Conservation (phyloP, 257 asterid genomes). For the Paraleonurus japonicus region DNA sequence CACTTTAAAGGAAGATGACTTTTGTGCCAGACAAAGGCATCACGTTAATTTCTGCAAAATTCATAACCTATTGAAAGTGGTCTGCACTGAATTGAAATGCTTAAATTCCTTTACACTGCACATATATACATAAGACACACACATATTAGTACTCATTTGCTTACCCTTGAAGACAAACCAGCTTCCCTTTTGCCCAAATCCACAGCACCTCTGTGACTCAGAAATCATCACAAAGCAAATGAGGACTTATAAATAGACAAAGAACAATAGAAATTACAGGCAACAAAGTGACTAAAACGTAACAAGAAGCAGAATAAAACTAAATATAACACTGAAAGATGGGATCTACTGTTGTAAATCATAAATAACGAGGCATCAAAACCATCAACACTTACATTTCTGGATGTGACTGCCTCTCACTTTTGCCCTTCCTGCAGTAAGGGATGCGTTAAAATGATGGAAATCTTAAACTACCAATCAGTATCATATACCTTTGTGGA, state of each 20-base stretch:
- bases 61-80: conserved; percentile 6
- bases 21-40: not conserved
- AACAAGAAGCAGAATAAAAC: not conserved
- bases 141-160: conserved; percentile 26
- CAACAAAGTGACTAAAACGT: conserved; percentile 3
- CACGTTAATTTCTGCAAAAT: not conserved
- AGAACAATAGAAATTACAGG: not conserved
- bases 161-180: conserved; percentile 53
- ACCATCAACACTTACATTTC: conserved; percentile 23
- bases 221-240: conserved; percentile 24
- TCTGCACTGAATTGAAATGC: not conserved
- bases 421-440: conserved; percentile 30
- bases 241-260: conserved; percentile 21
- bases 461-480: not conserved
- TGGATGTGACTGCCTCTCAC: conserved; percentile 16
- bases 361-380: not conserved
- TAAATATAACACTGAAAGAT: conserved; percentile 8
- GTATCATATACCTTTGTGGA: conserved; percentile 27
- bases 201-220: conserved; percentile 41
- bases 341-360: conserved; percentile 3
- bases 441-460: conserved; percentile 14
- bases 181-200: conserved; percentile 35
- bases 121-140: not conserved
- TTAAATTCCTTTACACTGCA: conserved; percentile 1
- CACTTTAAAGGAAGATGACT: not conserved